phyloP scores from a whole-genome alignment of 495 filamentous ascomycete species.

The Chaetomium tenue region DNA sequence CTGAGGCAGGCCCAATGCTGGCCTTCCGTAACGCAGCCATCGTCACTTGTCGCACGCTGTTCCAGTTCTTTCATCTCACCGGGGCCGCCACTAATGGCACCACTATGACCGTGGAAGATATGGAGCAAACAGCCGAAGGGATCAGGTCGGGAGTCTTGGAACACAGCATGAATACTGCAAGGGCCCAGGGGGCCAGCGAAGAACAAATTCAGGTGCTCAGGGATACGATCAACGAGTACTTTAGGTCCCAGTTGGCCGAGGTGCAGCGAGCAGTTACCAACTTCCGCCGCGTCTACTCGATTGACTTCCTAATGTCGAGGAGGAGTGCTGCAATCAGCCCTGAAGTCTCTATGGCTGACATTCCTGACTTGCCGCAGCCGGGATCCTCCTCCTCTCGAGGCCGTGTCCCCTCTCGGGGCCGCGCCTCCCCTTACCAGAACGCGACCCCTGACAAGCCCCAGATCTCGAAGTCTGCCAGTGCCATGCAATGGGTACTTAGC shows the following conservation, averaged over 20 bases:
- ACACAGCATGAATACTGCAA: not conserved
- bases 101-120: not conserved
- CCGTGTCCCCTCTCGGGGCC: too few relatives aligned
- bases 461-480: not conserved
- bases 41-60: not conserved
- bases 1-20: not conserved
- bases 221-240: not conserved
- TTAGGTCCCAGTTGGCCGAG: not conserved
- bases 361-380: constrained; percentile 5
- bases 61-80: not conserved
- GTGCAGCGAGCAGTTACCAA: too few relatives aligned
- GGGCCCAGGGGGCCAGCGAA: not conserved
- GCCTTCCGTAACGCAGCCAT: not conserved
- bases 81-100: not conserved
- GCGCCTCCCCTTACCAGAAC: too few relatives aligned
- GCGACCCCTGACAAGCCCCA: not conserved
- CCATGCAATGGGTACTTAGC: constrained; percentile 24
- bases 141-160: not conserved
- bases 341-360: not conserved
- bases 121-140: not conserved
- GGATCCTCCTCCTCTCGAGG: too few relatives aligned
- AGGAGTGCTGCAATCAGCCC: not conserved
- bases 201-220: not conserved
- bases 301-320: constrained; percentile 9
- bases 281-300: constrained; percentile 2